Evolutionary conservation across 495 filamentous ascomycete genomes (phyloP).

Genomic region (Chaetomium tenue): DNA sequence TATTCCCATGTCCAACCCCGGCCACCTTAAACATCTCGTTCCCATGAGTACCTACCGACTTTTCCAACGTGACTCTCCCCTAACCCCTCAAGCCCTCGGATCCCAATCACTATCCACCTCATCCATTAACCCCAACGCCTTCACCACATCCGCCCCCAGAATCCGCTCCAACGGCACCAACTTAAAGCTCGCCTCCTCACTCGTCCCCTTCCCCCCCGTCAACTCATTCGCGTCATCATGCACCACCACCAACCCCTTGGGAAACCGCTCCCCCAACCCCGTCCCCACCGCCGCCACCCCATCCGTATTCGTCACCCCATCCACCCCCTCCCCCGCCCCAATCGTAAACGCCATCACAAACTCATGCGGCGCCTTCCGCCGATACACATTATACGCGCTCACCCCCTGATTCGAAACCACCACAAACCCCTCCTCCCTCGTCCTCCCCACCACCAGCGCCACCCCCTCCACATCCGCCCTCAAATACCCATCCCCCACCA

Average conservation of each 20-base stretch:
- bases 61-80: too few relatives aligned
- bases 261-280: slow-evolving; percentile 13
- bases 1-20: too few relatives aligned
- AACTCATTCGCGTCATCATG: slow-evolving; percentile 21
- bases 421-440: slow-evolving; percentile 7
- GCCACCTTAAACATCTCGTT: too few relatives aligned
- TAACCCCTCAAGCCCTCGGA: slow-evolving; percentile 2
- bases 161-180: slow-evolving; percentile 12
- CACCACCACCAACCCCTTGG: slow-evolving; percentile 15
- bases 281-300: slow-evolving; percentile 16
- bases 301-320: slow-evolving; percentile 21
- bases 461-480: slow-evolving; percentile 17
- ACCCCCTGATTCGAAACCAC: slow-evolving; percentile 16
- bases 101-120: slow-evolving; percentile 18
- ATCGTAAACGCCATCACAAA: slow-evolving; percentile 16
- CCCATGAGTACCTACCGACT: too few relatives aligned
- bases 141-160: slow-evolving; percentile 4
- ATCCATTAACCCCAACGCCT: slow-evolving; percentile 6
- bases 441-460: slow-evolving; percentile 16
- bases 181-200: slow-evolving; percentile 20
- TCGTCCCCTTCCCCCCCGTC: slow-evolving; percentile 17
- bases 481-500: slow-evolving; percentile 11
- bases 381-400: slow-evolving; percentile 21
- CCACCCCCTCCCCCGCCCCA: not conserved
- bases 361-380: slow-evolving; percentile 14